Conservation (phyloP, 129 eudicot genomes). For the Helianthus annuus region DNA sequence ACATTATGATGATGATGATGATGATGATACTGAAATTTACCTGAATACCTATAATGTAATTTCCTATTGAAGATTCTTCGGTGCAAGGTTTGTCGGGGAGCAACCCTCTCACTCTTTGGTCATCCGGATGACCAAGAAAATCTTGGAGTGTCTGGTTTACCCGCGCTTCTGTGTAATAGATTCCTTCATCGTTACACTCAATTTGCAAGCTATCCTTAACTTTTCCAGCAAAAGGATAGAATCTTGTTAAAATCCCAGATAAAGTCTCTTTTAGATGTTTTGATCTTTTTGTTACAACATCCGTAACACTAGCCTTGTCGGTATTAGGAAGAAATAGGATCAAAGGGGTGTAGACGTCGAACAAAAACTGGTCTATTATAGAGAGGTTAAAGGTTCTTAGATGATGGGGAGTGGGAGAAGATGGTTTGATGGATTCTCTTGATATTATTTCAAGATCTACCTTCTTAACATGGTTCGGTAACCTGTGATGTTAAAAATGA, state of each 20-base stretch:
- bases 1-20: neutral
- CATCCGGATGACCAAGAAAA: slow-evolving; percentile 19
- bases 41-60: slow-evolving; percentile 24
- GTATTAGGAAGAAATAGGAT: slow-evolving; percentile 25
- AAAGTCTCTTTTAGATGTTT: slow-evolving; percentile 16
- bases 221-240: slow-evolving; percentile 32
- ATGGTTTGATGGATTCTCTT: slow-evolving; percentile 29
- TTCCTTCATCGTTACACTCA: slow-evolving; percentile 31
- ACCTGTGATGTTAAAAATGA: neutral
- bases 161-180: slow-evolving; percentile 19
- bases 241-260: slow-evolving; percentile 19
- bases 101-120: slow-evolving; percentile 14
- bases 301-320: neutral
- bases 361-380: slow-evolving; percentile 28
- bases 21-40: neutral
- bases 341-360: slow-evolving; percentile 19
- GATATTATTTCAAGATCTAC: slow-evolving; percentile 31
- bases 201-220: slow-evolving; percentile 16
- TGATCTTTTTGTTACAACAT: slow-evolving; percentile 17
- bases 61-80: slow-evolving; percentile 10
- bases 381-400: slow-evolving; percentile 34
- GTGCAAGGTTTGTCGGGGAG: slow-evolving; percentile 10
- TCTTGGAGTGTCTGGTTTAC: slow-evolving; percentile 19
- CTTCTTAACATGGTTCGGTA: neutral
- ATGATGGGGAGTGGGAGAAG: slow-evolving; percentile 34